These are phyloP conservation scores for Globisporangium polare DNA, from an alignment of 352 stramenopile species.

Conservation along the genomic window DNA sequence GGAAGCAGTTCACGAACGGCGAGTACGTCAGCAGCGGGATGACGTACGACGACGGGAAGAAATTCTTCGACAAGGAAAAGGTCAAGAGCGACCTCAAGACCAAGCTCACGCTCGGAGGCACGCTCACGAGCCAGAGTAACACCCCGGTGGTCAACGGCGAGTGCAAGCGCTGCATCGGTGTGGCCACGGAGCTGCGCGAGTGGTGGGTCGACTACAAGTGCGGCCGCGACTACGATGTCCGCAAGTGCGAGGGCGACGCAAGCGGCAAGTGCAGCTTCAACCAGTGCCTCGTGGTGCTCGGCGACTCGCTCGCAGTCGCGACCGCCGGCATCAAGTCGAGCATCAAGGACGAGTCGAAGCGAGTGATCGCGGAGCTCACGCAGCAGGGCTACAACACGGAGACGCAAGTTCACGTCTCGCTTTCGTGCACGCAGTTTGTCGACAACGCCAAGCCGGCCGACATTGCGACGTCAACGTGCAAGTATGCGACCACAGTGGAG, in stretches of 20 bases:
- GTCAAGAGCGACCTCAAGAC: conserved; percentile 26
- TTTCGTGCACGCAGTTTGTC: conserved; percentile 31
- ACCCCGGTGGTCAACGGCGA: conserved; percentile 21
- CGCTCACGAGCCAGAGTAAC: background rate
- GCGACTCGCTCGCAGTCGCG: conserved; percentile 39
- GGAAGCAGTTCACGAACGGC: background rate
- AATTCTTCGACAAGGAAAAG: conserved; percentile 26
- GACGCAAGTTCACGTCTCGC: conserved; percentile 61
- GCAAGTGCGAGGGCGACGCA: conserved; percentile 29
- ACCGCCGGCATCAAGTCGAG: conserved; percentile 24
- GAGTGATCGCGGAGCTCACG: conserved; percentile 30
- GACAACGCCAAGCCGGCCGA: conserved; percentile 5
- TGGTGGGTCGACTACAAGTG: conserved; percentile 63
- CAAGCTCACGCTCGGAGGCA: background rate
- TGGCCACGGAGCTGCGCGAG: conserved; percentile 42
- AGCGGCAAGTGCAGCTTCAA: conserved; percentile 30
- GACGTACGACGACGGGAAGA: conserved; percentile 12
- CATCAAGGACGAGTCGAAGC: conserved; percentile 24
- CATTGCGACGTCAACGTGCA: conserved; percentile 28
- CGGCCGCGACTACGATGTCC: conserved; percentile 39
- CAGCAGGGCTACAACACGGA: conserved; percentile 39
- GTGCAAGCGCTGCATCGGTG: conserved; percentile 48
- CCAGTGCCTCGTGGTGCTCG: conserved; percentile 50
- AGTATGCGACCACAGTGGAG: background rate
- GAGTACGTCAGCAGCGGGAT: background rate